These are phyloP conservation scores for Coemansia sp. DNA, from an alignment of 192 early-diverging fungal species.

Conservation along the genomic window DNA sequence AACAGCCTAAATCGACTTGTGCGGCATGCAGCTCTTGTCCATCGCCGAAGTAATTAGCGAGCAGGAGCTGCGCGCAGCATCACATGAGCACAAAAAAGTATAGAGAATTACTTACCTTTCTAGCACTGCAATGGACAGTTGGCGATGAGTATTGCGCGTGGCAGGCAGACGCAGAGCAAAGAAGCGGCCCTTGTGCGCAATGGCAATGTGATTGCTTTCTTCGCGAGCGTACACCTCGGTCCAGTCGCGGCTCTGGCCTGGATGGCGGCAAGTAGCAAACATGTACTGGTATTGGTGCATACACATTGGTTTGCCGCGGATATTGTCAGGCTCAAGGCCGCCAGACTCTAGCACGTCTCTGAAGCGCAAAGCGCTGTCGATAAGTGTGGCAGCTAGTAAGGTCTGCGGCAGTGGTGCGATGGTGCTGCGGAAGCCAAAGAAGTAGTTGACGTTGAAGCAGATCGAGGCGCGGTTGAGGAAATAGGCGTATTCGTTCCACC, in stretches of 20 bases:
- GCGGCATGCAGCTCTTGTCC: background rate
- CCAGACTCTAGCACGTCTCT: constrained; percentile 60
- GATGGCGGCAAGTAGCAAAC: constrained; percentile 81
- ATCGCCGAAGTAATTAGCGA: constrained; percentile 8
- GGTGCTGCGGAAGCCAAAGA: constrained; percentile 56
- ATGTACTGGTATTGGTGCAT: constrained; percentile 84
- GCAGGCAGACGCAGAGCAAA: constrained; percentile 64
- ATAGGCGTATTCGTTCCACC: constrained; percentile 60
- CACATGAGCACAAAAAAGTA: constrained; percentile 8
- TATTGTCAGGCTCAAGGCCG: constrained; percentile 69
- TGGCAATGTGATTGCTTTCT: constrained; percentile 71
- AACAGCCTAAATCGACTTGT: constrained; percentile 3
- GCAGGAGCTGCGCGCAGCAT: background rate
- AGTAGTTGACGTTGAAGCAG: constrained; percentile 57
- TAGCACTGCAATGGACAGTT: constrained; percentile 55
- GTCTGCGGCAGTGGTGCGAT: constrained; percentile 39
- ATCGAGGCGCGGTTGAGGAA: constrained; percentile 56
- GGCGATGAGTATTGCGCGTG: constrained; percentile 14
- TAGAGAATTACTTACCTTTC: constrained; percentile 38
- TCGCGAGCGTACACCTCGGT: constrained; percentile 64
- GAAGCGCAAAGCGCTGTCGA: constrained; percentile 66
- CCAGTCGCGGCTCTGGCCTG: constrained; percentile 65
- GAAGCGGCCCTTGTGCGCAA: constrained; percentile 78
- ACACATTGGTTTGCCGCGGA: constrained; percentile 70
- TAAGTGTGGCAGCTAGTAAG: constrained; percentile 64